Conservation (phyloP, 495 filamentous ascomycete species). For the Thermochaetoides thermophila region DNA sequence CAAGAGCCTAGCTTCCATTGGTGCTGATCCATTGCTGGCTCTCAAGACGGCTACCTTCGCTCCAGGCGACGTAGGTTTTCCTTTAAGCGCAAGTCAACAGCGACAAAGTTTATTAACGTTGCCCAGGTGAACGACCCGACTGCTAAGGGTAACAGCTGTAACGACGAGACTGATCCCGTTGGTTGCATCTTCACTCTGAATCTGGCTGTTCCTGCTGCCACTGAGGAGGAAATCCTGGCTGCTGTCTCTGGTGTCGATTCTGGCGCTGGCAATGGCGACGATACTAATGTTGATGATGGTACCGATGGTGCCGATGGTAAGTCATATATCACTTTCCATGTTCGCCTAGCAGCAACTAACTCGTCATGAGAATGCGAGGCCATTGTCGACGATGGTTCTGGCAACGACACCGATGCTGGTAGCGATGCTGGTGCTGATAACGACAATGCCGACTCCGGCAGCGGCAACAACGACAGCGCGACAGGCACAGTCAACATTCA, state of each 20-base stretch:
- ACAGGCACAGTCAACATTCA: constrained; percentile 34
- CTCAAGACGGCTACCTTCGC: constrained; percentile 43
- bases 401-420: constrained; percentile 27
- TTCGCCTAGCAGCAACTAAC: too few relatives aligned
- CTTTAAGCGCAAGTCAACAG: too few relatives aligned
- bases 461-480: constrained; percentile 10
- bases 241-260: constrained; percentile 28
- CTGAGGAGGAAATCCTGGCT: constrained; percentile 38
- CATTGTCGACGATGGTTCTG: constrained; percentile 3
- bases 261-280: constrained; percentile 24
- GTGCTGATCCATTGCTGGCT: constrained; percentile 42
- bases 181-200: constrained; percentile 51
- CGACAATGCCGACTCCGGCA: constrained; percentile 4
- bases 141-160: constrained; percentile 43
- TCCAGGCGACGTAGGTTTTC: constrained; percentile 33
- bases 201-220: constrained; percentile 43
- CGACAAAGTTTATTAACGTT: constrained; percentile 5
- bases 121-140: constrained; percentile 37
- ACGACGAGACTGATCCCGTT: constrained; percentile 30
- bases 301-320: constrained; percentile 14
- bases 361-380: constrained; percentile 1
- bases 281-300: constrained; percentile 30
- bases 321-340: too few relatives aligned
- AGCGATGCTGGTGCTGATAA: constrained; percentile 11
- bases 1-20: constrained; percentile 38